These are phyloP conservation scores for Mycena albidolilacea DNA, from an alignment of 768 basidiomycete species.

Conservation along the genomic window DNA sequence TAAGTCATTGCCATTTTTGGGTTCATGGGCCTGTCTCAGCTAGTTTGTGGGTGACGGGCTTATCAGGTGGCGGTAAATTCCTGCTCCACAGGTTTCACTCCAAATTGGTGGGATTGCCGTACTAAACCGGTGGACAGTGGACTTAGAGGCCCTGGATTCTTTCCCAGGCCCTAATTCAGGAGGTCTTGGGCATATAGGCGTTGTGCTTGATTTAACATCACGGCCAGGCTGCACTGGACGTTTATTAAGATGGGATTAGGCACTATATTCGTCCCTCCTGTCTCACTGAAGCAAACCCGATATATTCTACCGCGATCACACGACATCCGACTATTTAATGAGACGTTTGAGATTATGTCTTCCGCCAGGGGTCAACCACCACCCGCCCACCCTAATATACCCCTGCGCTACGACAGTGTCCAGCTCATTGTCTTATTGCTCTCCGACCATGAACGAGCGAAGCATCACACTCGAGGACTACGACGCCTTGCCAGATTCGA, in stretches of 20 bases:
- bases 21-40: neutral
- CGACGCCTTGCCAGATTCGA: conserved; percentile 31
- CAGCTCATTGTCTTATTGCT: neutral
- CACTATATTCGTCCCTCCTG: conserved; percentile 4
- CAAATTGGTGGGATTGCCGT: neutral
- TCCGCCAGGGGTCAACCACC: neutral
- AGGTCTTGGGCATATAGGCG: neutral
- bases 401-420: conserved; percentile 4
- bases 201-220: neutral
- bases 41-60: neutral
- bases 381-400: neutral
- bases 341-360: neutral
- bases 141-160: no score
- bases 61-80: neutral
- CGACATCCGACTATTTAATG: conserved; percentile 14
- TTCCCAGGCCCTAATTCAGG: neutral
- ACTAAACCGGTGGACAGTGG: no score
- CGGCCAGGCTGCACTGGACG: neutral
- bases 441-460: conserved; percentile 14
- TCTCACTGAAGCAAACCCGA: conserved; percentile 15
- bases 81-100: neutral
- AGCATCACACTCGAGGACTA: conserved; percentile 39
- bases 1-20: conserved; percentile 12
- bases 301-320: neutral
- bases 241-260: conserved; percentile 4